Percentiles rank a stretch among this genome's conserved stretches.
phyloP scores from a whole-genome alignment of 31 red algal species.

The Endocladia muricata region DNA sequence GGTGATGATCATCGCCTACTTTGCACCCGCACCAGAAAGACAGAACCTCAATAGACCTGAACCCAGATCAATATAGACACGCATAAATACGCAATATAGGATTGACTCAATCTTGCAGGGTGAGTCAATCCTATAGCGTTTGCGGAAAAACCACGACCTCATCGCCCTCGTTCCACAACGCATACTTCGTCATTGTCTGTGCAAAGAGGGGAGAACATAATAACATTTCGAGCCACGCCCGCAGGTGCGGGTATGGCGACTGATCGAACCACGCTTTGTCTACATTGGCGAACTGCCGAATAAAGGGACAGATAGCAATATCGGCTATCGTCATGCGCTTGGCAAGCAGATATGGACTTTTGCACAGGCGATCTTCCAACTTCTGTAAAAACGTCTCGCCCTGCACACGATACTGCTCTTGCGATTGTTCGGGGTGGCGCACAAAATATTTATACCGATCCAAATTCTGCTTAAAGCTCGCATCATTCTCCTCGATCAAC shows the following conservation, averaged over 20 bases:
- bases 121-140: too few relatives aligned
- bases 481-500: neutral
- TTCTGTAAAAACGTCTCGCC: neutral
- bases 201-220: neutral
- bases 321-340: neutral
- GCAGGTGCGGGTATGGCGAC: neutral
- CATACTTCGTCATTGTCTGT: neutral
- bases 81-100: too few relatives aligned
- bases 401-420: neutral
- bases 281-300: conserved; percentile 15
- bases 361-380: neutral
- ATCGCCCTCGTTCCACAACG: neutral
- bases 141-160: neutral
- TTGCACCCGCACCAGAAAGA: too few relatives aligned
- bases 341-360: neutral
- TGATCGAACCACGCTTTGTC: conserved; percentile 10
- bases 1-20: too few relatives aligned
- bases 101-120: too few relatives aligned
- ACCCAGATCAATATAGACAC: too few relatives aligned
- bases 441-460: conserved; percentile 2
- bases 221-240: neutral
- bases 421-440: neutral
- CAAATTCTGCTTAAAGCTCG: neutral
- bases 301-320: conserved; percentile 16
- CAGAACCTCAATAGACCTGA: too few relatives aligned